Evolutionary conservation across 345 rosid genomes (phyloP).

Genomic region (Clarkia xantiana): DNA sequence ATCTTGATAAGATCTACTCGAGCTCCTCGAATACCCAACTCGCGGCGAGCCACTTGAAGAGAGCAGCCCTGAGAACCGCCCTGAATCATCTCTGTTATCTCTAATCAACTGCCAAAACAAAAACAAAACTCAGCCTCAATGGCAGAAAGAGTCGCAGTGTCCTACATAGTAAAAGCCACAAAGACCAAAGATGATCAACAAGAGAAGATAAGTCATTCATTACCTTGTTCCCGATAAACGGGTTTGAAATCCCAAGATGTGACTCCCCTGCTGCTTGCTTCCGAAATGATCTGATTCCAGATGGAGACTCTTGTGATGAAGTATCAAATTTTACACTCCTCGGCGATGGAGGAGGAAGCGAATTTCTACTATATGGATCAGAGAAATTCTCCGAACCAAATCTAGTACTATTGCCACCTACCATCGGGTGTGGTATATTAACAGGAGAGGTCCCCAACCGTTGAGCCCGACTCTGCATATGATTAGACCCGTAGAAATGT

Average conservation of each 20-base stretch:
- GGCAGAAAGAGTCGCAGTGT: conserved; percentile 1
- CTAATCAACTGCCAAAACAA: conserved; percentile 28
- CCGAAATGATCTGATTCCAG: conserved; percentile 46
- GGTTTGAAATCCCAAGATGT: conserved; percentile 38
- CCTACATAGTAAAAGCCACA: background rate
- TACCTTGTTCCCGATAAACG: conserved; percentile 58
- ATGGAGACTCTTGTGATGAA: conserved; percentile 70
- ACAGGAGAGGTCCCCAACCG: conserved; percentile 75
- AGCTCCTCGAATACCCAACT: conserved; percentile 66
- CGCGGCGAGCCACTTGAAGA: conserved; percentile 81
- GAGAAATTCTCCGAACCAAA: conserved; percentile 57
- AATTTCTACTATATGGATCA: conserved; percentile 48
- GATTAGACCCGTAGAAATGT: conserved; percentile 25
- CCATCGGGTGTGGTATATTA: conserved; percentile 46
- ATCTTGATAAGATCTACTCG: conserved; percentile 77
- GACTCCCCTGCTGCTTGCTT: conserved; percentile 52
- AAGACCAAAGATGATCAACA: background rate
- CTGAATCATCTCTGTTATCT: conserved; percentile 72
- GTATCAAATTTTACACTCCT: conserved; percentile 52
- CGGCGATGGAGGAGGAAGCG: conserved; percentile 82
- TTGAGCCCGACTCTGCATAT: conserved; percentile 18
- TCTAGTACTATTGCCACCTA: conserved; percentile 28
- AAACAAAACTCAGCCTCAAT: conserved; percentile 8
- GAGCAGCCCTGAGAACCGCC: conserved; percentile 67
- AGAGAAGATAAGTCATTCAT: background rate